Evolutionary conservation across 2,329 filamentous ascomycete genomes (phyloP).

Genomic region (Arachnomyces sp.): DNA sequence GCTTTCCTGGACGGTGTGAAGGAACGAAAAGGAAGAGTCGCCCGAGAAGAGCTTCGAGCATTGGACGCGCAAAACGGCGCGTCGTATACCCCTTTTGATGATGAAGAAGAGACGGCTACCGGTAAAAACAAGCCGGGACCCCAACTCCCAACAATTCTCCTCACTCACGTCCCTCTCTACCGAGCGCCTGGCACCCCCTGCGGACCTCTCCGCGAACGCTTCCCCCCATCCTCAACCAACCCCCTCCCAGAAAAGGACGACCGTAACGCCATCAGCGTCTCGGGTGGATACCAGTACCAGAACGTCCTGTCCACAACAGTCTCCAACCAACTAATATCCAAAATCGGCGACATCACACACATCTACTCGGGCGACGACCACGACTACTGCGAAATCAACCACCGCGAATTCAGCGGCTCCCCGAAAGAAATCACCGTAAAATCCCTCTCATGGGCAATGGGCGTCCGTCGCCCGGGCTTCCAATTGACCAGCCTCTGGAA

Average conservation of each 20-base stretch:
- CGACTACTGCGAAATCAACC: constrained; percentile 88
- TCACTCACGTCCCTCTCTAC: constrained; percentile 87
- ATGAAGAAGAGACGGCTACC: constrained; percentile 46
- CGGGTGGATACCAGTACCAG: constrained; percentile 86
- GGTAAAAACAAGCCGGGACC: constrained; percentile 42
- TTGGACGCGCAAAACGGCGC: constrained; percentile 43
- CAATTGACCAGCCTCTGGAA: constrained; percentile 87
- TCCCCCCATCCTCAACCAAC: constrained; percentile 59
- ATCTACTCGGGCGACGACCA: constrained; percentile 96
- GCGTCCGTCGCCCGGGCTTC: constrained; percentile 78
- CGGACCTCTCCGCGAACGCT: constrained; percentile 75
- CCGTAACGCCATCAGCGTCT: constrained; percentile 68
- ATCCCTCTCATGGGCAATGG: constrained; percentile 93
- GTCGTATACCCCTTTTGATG: constrained; percentile 21
- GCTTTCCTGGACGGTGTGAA: constrained; percentile 66
- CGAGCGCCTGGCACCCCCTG: constrained; percentile 76
- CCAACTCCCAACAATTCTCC: constrained; percentile 76
- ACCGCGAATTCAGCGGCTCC: constrained; percentile 57
- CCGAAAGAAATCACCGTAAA: constrained; percentile 87
- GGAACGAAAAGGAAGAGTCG: constrained; percentile 56
- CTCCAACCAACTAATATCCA: constrained; percentile 65
- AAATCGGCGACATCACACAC: constrained; percentile 71
- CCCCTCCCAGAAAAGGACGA: constrained; percentile 53
- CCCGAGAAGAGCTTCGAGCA: constrained; percentile 58
- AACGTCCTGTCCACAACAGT: constrained; percentile 77